Conservation (phyloP, 768 basidiomycete species). For the Lentinula aciculospora region DNA sequence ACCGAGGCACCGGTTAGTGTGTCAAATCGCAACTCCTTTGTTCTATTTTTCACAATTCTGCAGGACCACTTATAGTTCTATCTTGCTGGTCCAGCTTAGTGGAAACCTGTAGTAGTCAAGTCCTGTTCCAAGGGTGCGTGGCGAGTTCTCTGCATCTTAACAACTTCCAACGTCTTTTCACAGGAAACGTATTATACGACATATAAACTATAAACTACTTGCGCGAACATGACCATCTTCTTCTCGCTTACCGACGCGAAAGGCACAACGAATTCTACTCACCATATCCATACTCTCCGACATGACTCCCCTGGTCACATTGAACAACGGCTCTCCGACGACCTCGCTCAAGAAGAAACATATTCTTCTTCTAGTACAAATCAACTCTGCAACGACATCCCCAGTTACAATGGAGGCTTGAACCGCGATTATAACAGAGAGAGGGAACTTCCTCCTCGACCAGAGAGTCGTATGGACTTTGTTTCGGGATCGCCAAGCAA, state of each 20-base stretch:
- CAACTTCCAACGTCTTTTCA: background rate
- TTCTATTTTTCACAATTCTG: too few species aligned
- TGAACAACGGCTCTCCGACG: background rate
- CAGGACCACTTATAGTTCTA: too few species aligned
- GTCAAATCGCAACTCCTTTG: background rate
- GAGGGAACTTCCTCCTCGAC: background rate
- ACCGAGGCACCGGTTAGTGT: background rate
- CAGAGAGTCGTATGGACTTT: conserved; percentile 2
- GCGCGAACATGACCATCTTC: background rate
- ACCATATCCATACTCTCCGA: background rate
- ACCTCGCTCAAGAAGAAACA: background rate
- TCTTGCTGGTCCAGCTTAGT: too few species aligned
- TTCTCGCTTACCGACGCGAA: background rate
- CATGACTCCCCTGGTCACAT: background rate
- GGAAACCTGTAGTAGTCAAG: too few species aligned
- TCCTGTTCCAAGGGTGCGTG: background rate
- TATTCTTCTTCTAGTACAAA: background rate
- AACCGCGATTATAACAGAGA: background rate
- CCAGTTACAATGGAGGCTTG: background rate
- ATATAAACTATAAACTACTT: too few species aligned
- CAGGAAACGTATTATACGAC: too few species aligned
- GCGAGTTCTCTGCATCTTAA: background rate
- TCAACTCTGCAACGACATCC: background rate
- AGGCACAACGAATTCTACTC: background rate
- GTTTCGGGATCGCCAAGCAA: background rate